A percentile compares a stretch with the other conserved stretches of the same genome.
These are phyloP conservation scores for Phycomyces nitens DNA, from an alignment of 192 early-diverging fungal genomes.

Conservation along the genomic window DNA sequence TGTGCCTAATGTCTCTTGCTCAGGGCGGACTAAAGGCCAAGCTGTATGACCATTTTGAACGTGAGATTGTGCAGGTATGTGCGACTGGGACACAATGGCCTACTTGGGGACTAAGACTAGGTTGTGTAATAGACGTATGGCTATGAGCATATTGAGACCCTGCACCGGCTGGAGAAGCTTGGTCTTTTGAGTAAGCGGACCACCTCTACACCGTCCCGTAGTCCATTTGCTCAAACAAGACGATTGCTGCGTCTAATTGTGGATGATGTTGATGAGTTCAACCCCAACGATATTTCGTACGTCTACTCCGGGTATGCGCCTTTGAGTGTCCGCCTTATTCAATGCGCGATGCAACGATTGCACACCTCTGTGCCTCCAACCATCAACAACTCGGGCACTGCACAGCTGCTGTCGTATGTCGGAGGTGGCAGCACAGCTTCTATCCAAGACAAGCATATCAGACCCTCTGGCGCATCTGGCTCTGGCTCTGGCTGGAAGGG, in stretches of 20 bases:
- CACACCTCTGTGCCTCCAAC: conserved; percentile 29
- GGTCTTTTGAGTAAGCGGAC: conserved; percentile 61
- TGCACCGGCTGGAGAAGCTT: conserved; percentile 70
- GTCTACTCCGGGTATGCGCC: conserved; percentile 97
- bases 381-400: conserved; percentile 28
- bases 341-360: conserved; percentile 59
- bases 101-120: too few relatives aligned
- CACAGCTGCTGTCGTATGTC: conserved; percentile 41
- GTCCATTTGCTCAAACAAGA: conserved; percentile 57
- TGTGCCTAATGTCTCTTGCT: conserved; percentile 82
- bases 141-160: conserved; percentile 80
- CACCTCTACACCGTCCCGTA: conserved; percentile 33
- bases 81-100: neutral
- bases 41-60: conserved; percentile 73
- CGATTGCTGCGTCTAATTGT: conserved; percentile 75
- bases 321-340: conserved; percentile 82
- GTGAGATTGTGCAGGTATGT: conserved; percentile 74
- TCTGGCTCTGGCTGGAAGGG: conserved; percentile 71
- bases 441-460: conserved; percentile 19
- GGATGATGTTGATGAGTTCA: conserved; percentile 82
- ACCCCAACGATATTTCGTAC: conserved; percentile 85
- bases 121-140: conserved; percentile 74
- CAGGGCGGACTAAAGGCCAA: conserved; percentile 84
- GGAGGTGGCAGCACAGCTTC: conserved; percentile 22
- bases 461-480: too few relatives aligned